These are phyloP conservation scores for Wickerhamiella pararugosa DNA, from an alignment of 1,139 yeast species.

Conservation along the genomic window DNA sequence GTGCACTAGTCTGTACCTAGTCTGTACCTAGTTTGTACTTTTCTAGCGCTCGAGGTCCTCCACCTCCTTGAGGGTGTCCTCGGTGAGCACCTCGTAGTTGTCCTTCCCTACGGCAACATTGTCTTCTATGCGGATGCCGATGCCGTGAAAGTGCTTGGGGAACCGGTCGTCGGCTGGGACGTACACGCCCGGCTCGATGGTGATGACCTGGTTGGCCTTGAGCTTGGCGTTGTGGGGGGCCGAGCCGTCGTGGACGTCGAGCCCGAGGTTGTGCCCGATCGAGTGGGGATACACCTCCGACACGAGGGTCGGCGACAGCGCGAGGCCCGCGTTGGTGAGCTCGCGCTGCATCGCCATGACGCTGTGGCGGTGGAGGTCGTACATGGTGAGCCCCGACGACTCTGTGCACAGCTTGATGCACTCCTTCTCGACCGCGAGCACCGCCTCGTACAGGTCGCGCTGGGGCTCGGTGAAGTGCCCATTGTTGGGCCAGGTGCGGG, in stretches of 20 bases:
- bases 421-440: constrained; percentile 62
- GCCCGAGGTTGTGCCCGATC: constrained; percentile 87
- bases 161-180: constrained; percentile 52
- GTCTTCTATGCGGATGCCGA: constrained; percentile 92
- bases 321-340: constrained; percentile 57
- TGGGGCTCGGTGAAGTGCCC: constrained; percentile 63
- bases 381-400: constrained; percentile 38
- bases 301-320: constrained; percentile 20
- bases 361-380: constrained; percentile 64
- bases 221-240: constrained; percentile 34
- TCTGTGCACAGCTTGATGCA: constrained; percentile 59
- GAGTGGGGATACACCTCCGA: constrained; percentile 69
- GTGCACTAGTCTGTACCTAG: too few relatives aligned
- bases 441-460: constrained; percentile 75
- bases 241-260: constrained; percentile 79
- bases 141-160: constrained; percentile 72
- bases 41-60: constrained; percentile 44
- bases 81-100: constrained; percentile 48
- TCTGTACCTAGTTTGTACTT: too few relatives aligned
- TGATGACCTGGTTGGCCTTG: constrained; percentile 42
- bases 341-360: constrained; percentile 45
- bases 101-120: constrained; percentile 55
- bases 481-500: constrained; percentile 89
- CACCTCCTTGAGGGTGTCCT: constrained; percentile 74
- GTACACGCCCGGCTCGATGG: constrained; percentile 91